Percentiles rank a stretch among this genome's conserved stretches.
phyloP scores from a whole-genome alignment of 768 basidiomycete genomes.

The Pleurotus pulmonarius region DNA sequence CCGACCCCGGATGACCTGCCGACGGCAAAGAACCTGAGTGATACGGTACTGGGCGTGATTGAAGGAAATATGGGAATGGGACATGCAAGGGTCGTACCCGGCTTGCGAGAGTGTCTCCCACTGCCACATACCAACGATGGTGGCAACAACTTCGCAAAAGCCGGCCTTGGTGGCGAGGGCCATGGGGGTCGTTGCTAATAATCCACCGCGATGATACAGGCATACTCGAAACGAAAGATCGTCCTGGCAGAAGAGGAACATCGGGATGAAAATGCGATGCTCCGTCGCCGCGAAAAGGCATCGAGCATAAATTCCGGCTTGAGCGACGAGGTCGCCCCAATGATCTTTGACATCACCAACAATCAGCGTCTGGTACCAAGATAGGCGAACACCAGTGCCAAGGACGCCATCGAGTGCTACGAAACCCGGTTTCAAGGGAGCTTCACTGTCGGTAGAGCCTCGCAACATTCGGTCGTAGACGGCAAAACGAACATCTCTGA shows the following conservation, averaged over 20 bases:
- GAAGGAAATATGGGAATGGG: background rate
- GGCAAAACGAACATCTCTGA: background rate
- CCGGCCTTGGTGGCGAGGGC: background rate
- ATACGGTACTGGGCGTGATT: slow-evolving; percentile 3
- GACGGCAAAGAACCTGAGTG: background rate
- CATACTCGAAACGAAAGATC: slow-evolving; percentile 1
- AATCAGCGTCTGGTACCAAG: slow-evolving; percentile 6
- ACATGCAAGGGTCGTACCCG: background rate
- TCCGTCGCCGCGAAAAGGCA: slow-evolving; percentile 5
- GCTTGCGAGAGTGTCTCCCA: background rate
- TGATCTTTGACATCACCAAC: slow-evolving; percentile 1
- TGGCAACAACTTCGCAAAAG: slow-evolving; percentile 1
- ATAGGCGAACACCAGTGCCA: background rate
- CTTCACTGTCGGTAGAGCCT: background rate
- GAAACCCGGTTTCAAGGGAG: background rate
- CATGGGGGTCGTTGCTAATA: slow-evolving; percentile 1
- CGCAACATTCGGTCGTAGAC: background rate
- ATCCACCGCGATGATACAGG: slow-evolving; percentile 7
- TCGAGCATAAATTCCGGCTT: slow-evolving; percentile 8
- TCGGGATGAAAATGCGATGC: slow-evolving; percentile 4
- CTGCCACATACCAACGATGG: background rate
- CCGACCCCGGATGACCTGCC: background rate
- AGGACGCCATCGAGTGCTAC: background rate
- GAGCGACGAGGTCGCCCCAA: slow-evolving; percentile 2
- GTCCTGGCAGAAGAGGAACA: background rate